A percentile compares a stretch with the other conserved stretches of the same genome.
Evolutionary conservation across 345 rosid genomes (phyloP).

Genomic region (Pugionium dolabratum): DNA sequence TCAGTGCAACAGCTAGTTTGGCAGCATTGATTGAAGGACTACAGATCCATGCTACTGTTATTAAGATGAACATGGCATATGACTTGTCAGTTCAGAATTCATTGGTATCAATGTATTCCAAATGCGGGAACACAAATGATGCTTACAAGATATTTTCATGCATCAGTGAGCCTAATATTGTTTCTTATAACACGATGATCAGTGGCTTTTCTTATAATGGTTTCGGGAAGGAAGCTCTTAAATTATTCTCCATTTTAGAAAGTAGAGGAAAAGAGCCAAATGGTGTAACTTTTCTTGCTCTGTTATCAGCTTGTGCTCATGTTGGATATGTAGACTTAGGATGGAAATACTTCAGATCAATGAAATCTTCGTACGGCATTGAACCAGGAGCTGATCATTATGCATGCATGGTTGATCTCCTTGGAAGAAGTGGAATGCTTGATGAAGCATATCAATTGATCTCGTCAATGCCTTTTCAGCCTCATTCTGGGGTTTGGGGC

Average conservation of each 20-base stretch:
- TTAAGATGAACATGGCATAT: constrained; percentile 50
- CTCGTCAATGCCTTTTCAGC: constrained; percentile 54
- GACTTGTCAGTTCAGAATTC: constrained; percentile 65
- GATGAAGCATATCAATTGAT: constrained; percentile 62
- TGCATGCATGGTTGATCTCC: constrained; percentile 79
- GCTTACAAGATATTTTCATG: constrained; percentile 52
- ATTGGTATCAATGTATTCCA: constrained; percentile 68
- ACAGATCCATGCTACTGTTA: constrained; percentile 59
- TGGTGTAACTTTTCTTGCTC: constrained; percentile 63
- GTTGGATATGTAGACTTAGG: constrained; percentile 69
- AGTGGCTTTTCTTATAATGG: constrained; percentile 74
- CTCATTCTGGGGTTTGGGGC: constrained; percentile 84
- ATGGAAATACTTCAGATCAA: constrained; percentile 57
- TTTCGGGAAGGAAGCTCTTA: constrained; percentile 55
- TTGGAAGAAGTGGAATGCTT: constrained; percentile 70
- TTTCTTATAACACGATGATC: constrained; percentile 77
- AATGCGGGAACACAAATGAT: constrained; percentile 68
- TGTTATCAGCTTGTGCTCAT: constrained; percentile 74
- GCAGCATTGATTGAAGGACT: constrained; percentile 58
- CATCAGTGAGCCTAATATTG: constrained; percentile 52
- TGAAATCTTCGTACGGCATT: constrained; percentile 50
- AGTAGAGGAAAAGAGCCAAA: constrained; percentile 56
- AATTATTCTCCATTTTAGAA: constrained; percentile 53
- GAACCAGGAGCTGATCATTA: constrained; percentile 76
- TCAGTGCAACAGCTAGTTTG: constrained; percentile 70